Conservation (phyloP, 2,329 filamentous ascomycete species). For the Diaporthe capsici region DNA sequence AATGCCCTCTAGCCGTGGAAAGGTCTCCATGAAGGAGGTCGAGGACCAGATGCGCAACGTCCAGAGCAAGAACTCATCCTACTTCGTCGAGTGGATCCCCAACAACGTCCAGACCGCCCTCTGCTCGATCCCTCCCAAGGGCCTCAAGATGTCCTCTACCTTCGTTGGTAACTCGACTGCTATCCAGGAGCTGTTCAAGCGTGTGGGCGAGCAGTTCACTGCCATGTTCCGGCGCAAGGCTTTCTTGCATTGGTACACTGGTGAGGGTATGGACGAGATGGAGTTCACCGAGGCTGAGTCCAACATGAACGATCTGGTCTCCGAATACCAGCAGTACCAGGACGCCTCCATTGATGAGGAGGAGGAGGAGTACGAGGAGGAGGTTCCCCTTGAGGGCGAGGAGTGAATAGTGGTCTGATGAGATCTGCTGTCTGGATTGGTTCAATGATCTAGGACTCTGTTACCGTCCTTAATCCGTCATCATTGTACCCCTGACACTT, state of each 20-base stretch:
- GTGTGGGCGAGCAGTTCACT: constrained; percentile 99
- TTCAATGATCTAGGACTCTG: constrained; percentile 35
- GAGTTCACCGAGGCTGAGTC: constrained; percentile 99
- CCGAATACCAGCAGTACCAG: constrained; percentile 99
- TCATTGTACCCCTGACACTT: constrained; percentile 39
- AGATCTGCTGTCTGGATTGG: constrained; percentile 32
- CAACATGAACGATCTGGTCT: constrained; percentile 99
- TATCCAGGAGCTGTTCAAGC: constrained; percentile 99
- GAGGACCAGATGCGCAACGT: constrained; percentile 99
- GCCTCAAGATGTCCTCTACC: constrained; percentile 99
- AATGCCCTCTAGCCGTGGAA: constrained; percentile 80
- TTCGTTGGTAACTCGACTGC: constrained; percentile 99
- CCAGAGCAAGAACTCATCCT: constrained; percentile 99
- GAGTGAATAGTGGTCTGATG: constrained; percentile 53
- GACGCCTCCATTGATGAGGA: constrained; percentile 97
- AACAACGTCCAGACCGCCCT: constrained; percentile 99
- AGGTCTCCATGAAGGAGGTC: constrained; percentile 99
- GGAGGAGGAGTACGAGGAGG: constrained; percentile 95
- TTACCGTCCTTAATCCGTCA: constrained; percentile 37
- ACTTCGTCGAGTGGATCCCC: constrained; percentile 99
- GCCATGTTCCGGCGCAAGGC: constrained; percentile 99
- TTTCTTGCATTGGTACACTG: constrained; percentile 99
- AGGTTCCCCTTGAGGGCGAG: constrained; percentile 82
- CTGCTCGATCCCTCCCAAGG: constrained; percentile 97
- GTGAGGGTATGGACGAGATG: constrained; percentile 99